Evolutionary conservation across 768 basidiomycete species (phyloP).

Genomic region (Austroboletus eburneus): DNA sequence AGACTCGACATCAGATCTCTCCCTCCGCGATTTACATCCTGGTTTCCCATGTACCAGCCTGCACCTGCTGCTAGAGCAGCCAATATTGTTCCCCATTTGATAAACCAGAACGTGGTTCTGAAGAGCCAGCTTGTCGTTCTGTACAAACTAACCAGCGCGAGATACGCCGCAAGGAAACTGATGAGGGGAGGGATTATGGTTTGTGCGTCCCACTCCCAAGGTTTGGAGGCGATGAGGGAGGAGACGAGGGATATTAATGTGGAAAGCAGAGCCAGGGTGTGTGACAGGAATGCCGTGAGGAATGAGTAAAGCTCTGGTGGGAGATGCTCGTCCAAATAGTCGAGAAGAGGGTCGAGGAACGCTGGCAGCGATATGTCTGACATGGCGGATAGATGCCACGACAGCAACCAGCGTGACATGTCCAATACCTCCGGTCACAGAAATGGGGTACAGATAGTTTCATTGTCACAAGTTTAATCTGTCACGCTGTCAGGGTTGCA

Average conservation of each 20-base stretch:
- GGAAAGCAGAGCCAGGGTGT: constrained; percentile 47
- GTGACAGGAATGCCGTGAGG: constrained; percentile 47
- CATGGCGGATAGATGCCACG: constrained; percentile 23
- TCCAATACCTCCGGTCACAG: constrained; percentile 14
- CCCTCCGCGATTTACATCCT: constrained; percentile 23
- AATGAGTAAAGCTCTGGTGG: constrained; percentile 55
- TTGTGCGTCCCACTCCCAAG: constrained; percentile 63
- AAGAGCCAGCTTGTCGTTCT: constrained; percentile 76
- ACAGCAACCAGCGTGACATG: constrained; percentile 16
- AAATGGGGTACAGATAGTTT: constrained; percentile 2
- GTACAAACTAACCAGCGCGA: constrained; percentile 73
- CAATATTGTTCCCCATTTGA: constrained; percentile 74
- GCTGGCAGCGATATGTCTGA: constrained; percentile 39
- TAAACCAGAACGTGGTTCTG: constrained; percentile 59
- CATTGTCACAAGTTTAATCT: constrained; percentile 12
- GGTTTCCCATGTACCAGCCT: constrained; percentile 51
- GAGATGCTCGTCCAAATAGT: constrained; percentile 49
- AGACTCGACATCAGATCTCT: constrained; percentile 37
- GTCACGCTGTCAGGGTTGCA: constrained; percentile 11
- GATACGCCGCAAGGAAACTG: constrained; percentile 66
- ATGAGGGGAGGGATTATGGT: constrained; percentile 70
- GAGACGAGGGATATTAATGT: constrained; percentile 46
- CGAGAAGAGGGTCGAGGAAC: constrained; percentile 50
- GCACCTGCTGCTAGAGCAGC: constrained; percentile 47
- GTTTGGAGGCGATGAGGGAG: constrained; percentile 47